phyloP scores from a whole-genome alignment of 1,284 basidiomycete species.

The Jaminaea rosea region DNA sequence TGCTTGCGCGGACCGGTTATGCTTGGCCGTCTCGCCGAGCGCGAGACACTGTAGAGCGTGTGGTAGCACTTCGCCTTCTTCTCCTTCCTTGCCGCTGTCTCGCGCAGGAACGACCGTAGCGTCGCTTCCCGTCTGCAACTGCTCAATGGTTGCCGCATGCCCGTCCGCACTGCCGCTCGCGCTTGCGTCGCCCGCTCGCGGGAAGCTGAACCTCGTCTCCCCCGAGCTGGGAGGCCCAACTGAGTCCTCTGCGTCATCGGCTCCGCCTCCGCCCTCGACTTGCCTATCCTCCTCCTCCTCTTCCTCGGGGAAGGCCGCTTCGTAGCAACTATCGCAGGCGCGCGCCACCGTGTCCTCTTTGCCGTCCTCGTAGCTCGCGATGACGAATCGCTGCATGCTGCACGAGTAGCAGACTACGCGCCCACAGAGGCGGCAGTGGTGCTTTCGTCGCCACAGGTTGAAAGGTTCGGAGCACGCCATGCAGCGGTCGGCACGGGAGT shows the following conservation, averaged over 20 bases:
- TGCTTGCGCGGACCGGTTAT: not conserved
- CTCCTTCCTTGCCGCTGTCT: too few species aligned
- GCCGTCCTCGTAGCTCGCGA: slow-evolving; percentile 36
- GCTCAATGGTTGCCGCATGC: not conserved
- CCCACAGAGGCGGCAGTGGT: slow-evolving; percentile 84
- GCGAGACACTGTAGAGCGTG: not conserved
- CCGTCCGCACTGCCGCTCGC: not conserved
- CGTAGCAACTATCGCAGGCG: slow-evolving; percentile 75
- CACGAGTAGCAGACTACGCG: slow-evolving; percentile 73
- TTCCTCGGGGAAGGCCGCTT: slow-evolving; percentile 60
- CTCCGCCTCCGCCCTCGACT: not conserved
- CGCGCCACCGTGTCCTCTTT: slow-evolving; percentile 52
- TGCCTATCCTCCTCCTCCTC: not conserved
- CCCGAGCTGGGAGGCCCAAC: not conserved
- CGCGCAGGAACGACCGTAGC: too few species aligned
- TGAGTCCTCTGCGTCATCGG: not conserved
- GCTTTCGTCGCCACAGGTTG: slow-evolving; percentile 69
- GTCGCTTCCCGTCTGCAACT: not conserved
- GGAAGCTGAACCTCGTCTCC: not conserved
- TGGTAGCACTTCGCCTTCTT: not conserved
- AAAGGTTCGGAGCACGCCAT: slow-evolving; percentile 72
- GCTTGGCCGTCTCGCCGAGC: not conserved
- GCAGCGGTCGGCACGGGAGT: slow-evolving; percentile 67
- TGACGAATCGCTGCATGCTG: slow-evolving; percentile 43
- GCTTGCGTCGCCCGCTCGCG: not conserved